These are phyloP conservation scores for Ilyonectria destructans DNA, from an alignment of 2,329 filamentous ascomycete species.

Conservation along the genomic window DNA sequence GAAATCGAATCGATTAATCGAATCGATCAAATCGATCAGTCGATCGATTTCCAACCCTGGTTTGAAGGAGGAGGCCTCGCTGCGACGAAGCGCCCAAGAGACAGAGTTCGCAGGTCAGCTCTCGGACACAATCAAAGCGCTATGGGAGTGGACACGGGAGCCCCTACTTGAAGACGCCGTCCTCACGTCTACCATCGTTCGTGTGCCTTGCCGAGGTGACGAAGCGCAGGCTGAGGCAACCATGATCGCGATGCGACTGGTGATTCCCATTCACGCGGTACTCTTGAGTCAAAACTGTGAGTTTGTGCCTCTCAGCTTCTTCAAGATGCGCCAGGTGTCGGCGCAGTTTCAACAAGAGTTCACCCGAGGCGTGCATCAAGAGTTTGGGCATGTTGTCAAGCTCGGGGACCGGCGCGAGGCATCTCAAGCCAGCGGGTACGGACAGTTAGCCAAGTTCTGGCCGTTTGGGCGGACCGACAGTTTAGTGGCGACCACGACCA, in stretches of 20 bases:
- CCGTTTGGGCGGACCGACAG: slow-evolving; percentile 32
- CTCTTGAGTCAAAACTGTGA: slow-evolving; percentile 67
- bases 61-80: slow-evolving; percentile 56
- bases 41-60: no score
- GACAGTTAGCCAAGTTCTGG: slow-evolving; percentile 35
- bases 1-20: no score
- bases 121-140: slow-evolving; percentile 57
- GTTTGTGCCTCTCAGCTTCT: slow-evolving; percentile 76
- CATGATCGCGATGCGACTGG: slow-evolving; percentile 72
- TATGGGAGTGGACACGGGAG: slow-evolving; percentile 62
- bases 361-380: slow-evolving; percentile 72
- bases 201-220: slow-evolving; percentile 57
- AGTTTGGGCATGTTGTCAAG: slow-evolving; percentile 69
- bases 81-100: slow-evolving; percentile 54
- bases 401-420: slow-evolving; percentile 24
- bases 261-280: slow-evolving; percentile 74
- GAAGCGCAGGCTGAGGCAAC: slow-evolving; percentile 40
- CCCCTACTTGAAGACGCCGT: slow-evolving; percentile 63
- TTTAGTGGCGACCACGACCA: slow-evolving; percentile 1
- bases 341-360: slow-evolving; percentile 74
- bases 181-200: slow-evolving; percentile 61
- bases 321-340: slow-evolving; percentile 77
- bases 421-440: slow-evolving; percentile 12
- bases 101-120: slow-evolving; percentile 64
- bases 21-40: no score